These are phyloP conservation scores for Rhynchosporium graminicola DNA, from an alignment of 2,329 filamentous ascomycete genomes.

Conservation along the genomic window DNA sequence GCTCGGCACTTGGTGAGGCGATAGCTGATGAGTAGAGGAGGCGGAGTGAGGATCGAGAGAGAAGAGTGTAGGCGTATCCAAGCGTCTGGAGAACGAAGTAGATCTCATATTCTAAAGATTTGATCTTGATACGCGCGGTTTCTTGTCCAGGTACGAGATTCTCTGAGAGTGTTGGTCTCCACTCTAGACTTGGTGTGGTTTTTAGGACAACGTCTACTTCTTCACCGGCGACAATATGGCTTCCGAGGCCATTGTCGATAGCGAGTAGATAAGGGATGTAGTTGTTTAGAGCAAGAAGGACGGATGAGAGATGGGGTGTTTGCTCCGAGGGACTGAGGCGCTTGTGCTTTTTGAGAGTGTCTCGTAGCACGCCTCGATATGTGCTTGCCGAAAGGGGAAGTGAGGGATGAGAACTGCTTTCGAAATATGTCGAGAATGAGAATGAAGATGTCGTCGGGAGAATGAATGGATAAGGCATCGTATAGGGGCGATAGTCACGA, in stretches of 20 bases:
- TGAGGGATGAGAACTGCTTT: conserved; percentile 83
- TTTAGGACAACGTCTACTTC: conserved; percentile 67
- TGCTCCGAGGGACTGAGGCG: conserved; percentile 74
- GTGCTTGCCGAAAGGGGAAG: conserved; percentile 81
- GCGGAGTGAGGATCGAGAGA: conserved; percentile 71
- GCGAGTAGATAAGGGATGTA: conserved; percentile 86
- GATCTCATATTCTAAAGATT: conserved; percentile 79
- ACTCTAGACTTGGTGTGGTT: conserved; percentile 67
- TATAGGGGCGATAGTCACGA: neutral
- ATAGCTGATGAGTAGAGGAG: conserved; percentile 68
- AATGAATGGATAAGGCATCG: conserved; percentile 86
- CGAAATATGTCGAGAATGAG: conserved; percentile 76
- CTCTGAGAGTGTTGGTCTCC: conserved; percentile 77
- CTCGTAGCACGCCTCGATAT: conserved; percentile 78
- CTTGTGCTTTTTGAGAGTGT: conserved; percentile 87
- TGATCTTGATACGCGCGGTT: conserved; percentile 65
- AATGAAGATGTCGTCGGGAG: conserved; percentile 89
- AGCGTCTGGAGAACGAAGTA: conserved; percentile 77
- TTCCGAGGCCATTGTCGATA: conserved; percentile 70
- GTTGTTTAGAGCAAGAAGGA: conserved; percentile 68
- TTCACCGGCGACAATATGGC: conserved; percentile 56
- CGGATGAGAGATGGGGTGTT: conserved; percentile 65
- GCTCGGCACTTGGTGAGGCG: conserved; percentile 61
- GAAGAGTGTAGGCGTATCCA: conserved; percentile 70
- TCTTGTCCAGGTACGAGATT: conserved; percentile 65